phyloP scores from a whole-genome alignment of 2,329 filamentous ascomycete species.

The Fusarium sp. region DNA sequence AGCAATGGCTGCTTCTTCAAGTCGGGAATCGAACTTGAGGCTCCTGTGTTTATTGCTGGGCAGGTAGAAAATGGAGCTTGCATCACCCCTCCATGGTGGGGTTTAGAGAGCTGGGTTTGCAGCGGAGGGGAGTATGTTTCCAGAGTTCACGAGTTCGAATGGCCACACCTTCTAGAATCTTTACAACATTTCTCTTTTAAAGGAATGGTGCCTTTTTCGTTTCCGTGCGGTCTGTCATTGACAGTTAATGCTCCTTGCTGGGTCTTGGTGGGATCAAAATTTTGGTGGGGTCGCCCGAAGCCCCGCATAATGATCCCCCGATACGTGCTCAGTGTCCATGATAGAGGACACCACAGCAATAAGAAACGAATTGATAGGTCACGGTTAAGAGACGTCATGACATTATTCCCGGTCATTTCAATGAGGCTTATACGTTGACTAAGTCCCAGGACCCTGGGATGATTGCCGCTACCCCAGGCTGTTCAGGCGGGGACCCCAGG shows the following conservation, averaged over 20 bases:
- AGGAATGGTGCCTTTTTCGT: neutral
- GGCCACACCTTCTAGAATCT: too few species aligned
- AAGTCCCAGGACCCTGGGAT: neutral
- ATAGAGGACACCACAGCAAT: neutral
- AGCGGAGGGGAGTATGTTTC: too few species aligned
- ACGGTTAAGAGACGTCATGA: neutral
- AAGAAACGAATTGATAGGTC: neutral
- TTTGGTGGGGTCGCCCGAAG: neutral
- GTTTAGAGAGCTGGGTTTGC: too few species aligned
- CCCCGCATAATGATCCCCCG: neutral
- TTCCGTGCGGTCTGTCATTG: neutral
- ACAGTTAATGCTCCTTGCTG: neutral
- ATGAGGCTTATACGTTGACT: neutral
- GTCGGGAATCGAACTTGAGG: too few species aligned
- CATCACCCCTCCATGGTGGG: too few species aligned
- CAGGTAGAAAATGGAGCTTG: too few species aligned
- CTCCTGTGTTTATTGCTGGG: too few species aligned
- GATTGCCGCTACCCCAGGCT: slow-evolving; percentile 8
- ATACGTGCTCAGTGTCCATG: neutral
- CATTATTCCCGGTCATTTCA: neutral
- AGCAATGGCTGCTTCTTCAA: neutral
- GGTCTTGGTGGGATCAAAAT: neutral
- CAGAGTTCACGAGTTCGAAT: too few species aligned
- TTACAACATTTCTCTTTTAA: neutral
- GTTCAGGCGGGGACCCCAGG: neutral